Percentiles rank a stretch among this genome's conserved stretches.
Evolutionary conservation across 192 early-diverging fungal genomes (phyloP).

Genomic region (Podila horticola): DNA sequence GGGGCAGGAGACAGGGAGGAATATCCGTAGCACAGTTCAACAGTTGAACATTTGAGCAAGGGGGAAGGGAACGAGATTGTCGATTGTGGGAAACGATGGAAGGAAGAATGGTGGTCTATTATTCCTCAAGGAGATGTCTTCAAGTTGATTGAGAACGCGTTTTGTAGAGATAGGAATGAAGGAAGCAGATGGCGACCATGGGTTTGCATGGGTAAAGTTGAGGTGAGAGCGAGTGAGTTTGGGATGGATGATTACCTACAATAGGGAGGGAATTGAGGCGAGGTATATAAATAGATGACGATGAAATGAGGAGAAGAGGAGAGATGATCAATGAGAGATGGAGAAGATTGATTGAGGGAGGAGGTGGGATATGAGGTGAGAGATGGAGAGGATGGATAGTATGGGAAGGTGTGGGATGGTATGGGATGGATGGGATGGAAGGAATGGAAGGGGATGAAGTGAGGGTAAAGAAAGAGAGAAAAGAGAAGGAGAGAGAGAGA

Average conservation of each 20-base stretch:
- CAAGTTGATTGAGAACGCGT: neutral
- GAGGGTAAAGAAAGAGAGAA: constrained; percentile 4
- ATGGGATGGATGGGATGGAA: too few relatives aligned
- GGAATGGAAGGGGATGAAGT: neutral
- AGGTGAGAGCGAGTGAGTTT: neutral
- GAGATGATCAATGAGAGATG: neutral
- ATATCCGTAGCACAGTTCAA: too few relatives aligned
- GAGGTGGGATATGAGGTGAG: neutral
- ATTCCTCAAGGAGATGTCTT: neutral
- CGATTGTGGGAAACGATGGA: neutral
- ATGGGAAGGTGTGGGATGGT: too few relatives aligned
- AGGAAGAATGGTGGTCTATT: neutral
- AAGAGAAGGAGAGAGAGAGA: neutral
- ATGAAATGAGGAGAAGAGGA: neutral
- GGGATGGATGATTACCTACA: constrained; percentile 1
- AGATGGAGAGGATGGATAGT: constrained; percentile 1
- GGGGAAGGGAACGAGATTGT: neutral
- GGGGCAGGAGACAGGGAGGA: too few relatives aligned
- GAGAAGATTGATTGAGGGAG: neutral
- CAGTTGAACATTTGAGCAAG: neutral
- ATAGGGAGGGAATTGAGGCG: too few relatives aligned
- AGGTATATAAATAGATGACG: neutral
- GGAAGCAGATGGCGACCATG: neutral
- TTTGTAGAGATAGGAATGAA: neutral
- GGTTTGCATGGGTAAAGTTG: neutral